A percentile compares a stretch with the other conserved stretches of the same genome.
Evolutionary conservation across 805 yeast genomes (phyloP).

Genomic region (Zygosaccharomyces rouxii): DNA sequence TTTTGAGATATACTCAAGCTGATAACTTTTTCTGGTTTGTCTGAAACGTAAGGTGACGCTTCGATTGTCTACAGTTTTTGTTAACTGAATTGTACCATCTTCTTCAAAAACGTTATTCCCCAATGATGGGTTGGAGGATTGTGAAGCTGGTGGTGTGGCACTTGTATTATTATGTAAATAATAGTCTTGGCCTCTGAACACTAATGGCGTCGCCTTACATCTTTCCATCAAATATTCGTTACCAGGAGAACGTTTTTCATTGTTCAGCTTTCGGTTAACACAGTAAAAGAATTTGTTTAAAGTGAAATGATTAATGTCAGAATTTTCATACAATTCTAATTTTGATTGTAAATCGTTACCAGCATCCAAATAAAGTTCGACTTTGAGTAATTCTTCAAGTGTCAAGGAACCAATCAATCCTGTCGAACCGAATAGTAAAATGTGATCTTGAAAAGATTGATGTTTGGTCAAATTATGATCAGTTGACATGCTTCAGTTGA

Average conservation of each 20-base stretch:
- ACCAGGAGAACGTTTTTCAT: neutral
- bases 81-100: slow-evolving; percentile 4
- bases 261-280: slow-evolving; percentile 6
- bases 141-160: slow-evolving; percentile 8
- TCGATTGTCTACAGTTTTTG: slow-evolving; percentile 4
- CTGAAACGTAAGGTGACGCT: slow-evolving; percentile 4
- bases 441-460: slow-evolving; percentile 10
- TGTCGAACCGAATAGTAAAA: slow-evolving; percentile 23
- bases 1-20: slow-evolving; percentile 7
- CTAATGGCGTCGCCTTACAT: slow-evolving; percentile 1
- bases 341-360: slow-evolving; percentile 8
- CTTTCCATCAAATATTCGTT: slow-evolving; percentile 7
- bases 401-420: slow-evolving; percentile 22
- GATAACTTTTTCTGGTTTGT: slow-evolving; percentile 5
- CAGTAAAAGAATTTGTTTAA: slow-evolving; percentile 11
- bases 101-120: neutral
- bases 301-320: slow-evolving; percentile 4
- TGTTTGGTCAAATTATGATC: neutral
- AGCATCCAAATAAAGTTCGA: slow-evolving; percentile 11
- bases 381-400: slow-evolving; percentile 14
- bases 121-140: slow-evolving; percentile 4
- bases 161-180: slow-evolving; percentile 4
- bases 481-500: neutral
- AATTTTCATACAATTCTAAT: neutral
- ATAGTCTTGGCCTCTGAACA: slow-evolving; percentile 3